These are phyloP conservation scores for Solidago caesia DNA, from an alignment of 129 eudicot species.

Conservation along the genomic window DNA sequence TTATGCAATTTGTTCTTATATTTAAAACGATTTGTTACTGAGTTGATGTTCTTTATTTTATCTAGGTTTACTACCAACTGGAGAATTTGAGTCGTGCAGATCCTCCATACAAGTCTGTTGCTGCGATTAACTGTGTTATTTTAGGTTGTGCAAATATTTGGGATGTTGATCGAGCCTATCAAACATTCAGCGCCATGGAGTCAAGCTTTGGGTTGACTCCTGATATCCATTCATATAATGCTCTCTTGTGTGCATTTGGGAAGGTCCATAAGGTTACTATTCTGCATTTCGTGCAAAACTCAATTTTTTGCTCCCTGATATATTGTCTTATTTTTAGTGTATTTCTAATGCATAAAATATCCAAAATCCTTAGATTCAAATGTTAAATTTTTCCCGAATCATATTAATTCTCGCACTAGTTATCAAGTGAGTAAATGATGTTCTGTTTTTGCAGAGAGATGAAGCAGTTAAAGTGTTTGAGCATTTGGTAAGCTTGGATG, in stretches of 20 bases:
- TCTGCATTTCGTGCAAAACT: background rate
- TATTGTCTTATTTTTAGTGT: too few relatives aligned
- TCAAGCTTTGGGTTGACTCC: conserved; percentile 76
- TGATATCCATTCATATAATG: conserved; percentile 81
- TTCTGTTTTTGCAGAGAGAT: conserved; percentile 52
- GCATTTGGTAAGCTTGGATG: conserved; percentile 63
- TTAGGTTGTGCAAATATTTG: conserved; percentile 96
- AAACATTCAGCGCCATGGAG: conserved; percentile 69
- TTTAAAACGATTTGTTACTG: background rate
- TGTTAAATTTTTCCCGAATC: too few relatives aligned
- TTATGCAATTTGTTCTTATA: background rate
- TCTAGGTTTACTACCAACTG: conserved; percentile 79
- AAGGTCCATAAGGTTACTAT: conserved; percentile 67
- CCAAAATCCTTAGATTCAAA: too few relatives aligned
- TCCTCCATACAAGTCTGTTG: conserved; percentile 81
- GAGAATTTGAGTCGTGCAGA: conserved; percentile 69
- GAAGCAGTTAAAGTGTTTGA: conserved; percentile 74
- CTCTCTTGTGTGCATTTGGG: conserved; percentile 72
- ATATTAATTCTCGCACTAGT: background rate
- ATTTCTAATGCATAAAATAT: too few relatives aligned
- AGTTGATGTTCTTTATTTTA: conserved; percentile 19
- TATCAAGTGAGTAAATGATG: conserved; percentile 8
- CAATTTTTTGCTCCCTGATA: too few relatives aligned
- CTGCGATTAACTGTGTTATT: conserved; percentile 85
- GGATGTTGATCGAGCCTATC: conserved; percentile 89